Percentiles rank a stretch among this genome's conserved stretches.
phyloP scores from a whole-genome alignment of 352 stramenopile genomes.

The Pythium myriotylum region DNA sequence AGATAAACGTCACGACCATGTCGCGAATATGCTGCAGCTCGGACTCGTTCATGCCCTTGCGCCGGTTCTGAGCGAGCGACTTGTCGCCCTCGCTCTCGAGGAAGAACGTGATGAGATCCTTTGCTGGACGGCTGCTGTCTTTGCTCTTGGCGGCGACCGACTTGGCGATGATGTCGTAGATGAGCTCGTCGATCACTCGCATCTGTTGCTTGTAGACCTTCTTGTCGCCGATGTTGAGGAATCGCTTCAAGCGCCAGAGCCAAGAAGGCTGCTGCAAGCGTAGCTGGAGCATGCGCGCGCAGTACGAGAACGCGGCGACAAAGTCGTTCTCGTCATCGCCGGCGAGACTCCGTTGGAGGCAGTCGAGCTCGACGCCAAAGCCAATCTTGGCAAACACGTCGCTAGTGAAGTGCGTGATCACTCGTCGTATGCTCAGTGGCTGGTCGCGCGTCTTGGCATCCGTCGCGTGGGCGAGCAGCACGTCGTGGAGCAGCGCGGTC shows the following conservation, averaged over 20 bases:
- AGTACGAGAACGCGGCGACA: slow-evolving; percentile 21
- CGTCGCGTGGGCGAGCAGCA: slow-evolving; percentile 11
- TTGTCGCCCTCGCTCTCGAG: slow-evolving; percentile 43
- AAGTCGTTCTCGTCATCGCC: slow-evolving; percentile 27
- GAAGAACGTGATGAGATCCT: slow-evolving; percentile 36
- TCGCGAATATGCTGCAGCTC: slow-evolving; percentile 59
- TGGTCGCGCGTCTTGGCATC: neutral
- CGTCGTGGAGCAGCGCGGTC: slow-evolving; percentile 13
- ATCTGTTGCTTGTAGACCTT: slow-evolving; percentile 43
- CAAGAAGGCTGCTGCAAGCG: slow-evolving; percentile 40
- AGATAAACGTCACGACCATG: slow-evolving; percentile 76
- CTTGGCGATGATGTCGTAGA: slow-evolving; percentile 51
- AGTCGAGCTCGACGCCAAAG: slow-evolving; percentile 58
- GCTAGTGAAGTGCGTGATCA: slow-evolving; percentile 40
- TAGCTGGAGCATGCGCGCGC: slow-evolving; percentile 13
- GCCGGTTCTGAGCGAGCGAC: slow-evolving; percentile 10
- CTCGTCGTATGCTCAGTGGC: slow-evolving; percentile 15
- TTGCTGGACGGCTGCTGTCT: slow-evolving; percentile 1
- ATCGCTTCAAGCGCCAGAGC: slow-evolving; percentile 44
- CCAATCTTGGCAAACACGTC: slow-evolving; percentile 64
- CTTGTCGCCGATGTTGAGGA: slow-evolving; percentile 41
- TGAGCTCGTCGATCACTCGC: slow-evolving; percentile 44
- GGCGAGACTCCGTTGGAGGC: slow-evolving; percentile 24
- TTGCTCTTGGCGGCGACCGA: slow-evolving; percentile 39
- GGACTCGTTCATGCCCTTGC: slow-evolving; percentile 27